These are phyloP conservation scores for Brettanomyces sp. DNA, from an alignment of 805 yeast species.

Conservation along the genomic window DNA sequence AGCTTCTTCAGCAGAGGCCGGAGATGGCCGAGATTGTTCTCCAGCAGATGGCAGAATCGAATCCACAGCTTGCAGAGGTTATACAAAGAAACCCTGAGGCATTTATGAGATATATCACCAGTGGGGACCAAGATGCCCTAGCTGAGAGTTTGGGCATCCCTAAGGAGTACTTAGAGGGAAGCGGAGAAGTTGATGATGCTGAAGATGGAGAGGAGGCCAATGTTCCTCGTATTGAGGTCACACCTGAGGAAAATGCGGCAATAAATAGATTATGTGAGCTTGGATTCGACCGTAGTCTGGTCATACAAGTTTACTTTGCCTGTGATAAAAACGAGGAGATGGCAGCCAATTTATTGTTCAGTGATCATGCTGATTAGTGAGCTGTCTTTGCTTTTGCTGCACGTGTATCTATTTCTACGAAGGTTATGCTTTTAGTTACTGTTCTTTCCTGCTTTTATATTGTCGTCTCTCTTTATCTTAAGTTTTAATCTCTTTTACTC, in stretches of 20 bases:
- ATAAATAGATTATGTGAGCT: slow-evolving; percentile 81
- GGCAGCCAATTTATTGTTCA: slow-evolving; percentile 85
- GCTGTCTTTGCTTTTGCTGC: not conserved
- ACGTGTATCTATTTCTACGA: not conserved
- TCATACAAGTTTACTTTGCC: slow-evolving; percentile 90
- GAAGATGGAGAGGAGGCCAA: slow-evolving; percentile 24
- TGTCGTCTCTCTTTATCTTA: not conserved
- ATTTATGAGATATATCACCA: slow-evolving; percentile 64
- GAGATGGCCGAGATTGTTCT: slow-evolving; percentile 77
- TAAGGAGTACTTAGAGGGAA: slow-evolving; percentile 28
- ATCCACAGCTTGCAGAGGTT: slow-evolving; percentile 77
- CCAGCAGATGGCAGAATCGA: slow-evolving; percentile 69
- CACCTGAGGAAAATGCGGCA: slow-evolving; percentile 84
- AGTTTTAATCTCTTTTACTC: not conserved
- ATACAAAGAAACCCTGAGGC: slow-evolving; percentile 86
- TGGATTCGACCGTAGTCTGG: slow-evolving; percentile 84
- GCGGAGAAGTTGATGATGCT: slow-evolving; percentile 28
- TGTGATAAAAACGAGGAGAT: slow-evolving; percentile 97
- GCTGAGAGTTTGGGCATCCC: slow-evolving; percentile 33
- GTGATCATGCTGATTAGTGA: slow-evolving; percentile 34
- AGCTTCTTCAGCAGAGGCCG: slow-evolving; percentile 76
- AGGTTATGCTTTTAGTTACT: too few relatives aligned
- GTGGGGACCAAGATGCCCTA: slow-evolving; percentile 49
- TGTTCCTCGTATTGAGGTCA: slow-evolving; percentile 47
- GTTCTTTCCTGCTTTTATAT: too few relatives aligned